phyloP scores from a whole-genome alignment of 1,284 basidiomycete genomes.

The Exobasidium rhododendri region DNA sequence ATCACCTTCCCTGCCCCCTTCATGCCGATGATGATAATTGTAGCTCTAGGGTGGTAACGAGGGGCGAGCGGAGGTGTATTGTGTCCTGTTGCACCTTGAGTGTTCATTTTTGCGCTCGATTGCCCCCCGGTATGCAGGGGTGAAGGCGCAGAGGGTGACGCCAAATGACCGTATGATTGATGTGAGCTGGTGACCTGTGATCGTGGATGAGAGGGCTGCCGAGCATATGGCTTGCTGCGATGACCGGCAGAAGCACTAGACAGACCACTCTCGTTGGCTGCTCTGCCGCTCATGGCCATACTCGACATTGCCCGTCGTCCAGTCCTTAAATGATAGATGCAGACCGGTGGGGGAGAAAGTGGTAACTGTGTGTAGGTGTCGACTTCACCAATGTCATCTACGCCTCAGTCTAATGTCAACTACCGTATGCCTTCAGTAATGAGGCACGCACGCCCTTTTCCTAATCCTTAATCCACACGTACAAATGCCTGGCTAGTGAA shows the following conservation, averaged over 20 bases:
- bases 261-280: not conserved
- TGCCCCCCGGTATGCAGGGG: too few species aligned
- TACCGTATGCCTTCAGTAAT: too few species aligned
- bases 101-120: not conserved
- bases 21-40: slow-evolving; percentile 23
- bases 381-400: too few species aligned
- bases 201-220: not conserved
- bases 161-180: not conserved
- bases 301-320: not conserved
- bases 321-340: too few species aligned
- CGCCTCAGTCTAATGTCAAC: too few species aligned
- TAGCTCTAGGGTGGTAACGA: slow-evolving; percentile 18
- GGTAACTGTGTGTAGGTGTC: too few species aligned
- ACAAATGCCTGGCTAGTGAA: too few species aligned
- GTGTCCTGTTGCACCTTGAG: not conserved
- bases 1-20: slow-evolving; percentile 18
- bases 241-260: not conserved
- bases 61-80: not conserved
- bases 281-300: not conserved
- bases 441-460: too few species aligned
- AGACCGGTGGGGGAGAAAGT: too few species aligned
- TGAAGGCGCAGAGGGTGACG: not conserved
- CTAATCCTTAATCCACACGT: too few species aligned
- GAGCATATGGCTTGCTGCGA: not conserved
- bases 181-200: not conserved